Conservation (phyloP, 129 eudicot species). For the Oenanthe sinensis region DNA sequence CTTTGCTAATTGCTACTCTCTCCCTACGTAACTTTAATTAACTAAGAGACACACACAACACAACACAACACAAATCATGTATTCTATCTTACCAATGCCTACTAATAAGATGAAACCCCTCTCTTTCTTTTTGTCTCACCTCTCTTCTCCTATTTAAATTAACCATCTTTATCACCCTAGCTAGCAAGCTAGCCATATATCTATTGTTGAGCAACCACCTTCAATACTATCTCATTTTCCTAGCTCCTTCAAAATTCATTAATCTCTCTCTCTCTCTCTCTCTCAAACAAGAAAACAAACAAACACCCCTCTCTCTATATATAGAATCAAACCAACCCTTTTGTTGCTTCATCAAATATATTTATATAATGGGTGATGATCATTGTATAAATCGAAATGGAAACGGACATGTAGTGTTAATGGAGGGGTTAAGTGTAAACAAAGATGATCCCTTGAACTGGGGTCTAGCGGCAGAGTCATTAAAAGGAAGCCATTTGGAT, state of each 20-base stretch:
- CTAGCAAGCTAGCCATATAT: no score
- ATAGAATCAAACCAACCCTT: neutral
- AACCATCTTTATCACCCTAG: neutral
- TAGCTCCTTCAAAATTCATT: no score
- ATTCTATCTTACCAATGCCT: neutral
- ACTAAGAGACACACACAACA: neutral
- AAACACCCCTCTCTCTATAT: neutral
- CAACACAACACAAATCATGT: neutral
- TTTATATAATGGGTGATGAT: neutral
- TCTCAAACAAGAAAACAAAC: neutral
- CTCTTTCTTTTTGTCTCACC: neutral
- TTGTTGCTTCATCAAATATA: neutral
- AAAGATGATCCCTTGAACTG: conserved; percentile 33
- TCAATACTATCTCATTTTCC: neutral
- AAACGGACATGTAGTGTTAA: neutral
- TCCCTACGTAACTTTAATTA: neutral
- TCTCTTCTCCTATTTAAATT: conserved; percentile 13
- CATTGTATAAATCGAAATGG: neutral
- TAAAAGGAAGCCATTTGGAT: conserved; percentile 38
- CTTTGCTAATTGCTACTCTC: conserved; percentile 14
- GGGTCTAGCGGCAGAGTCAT: conserved; percentile 26
- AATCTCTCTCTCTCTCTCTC: no score
- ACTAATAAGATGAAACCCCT: neutral
- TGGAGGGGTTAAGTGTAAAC: neutral
- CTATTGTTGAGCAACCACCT: conserved; percentile 9